Conservation (phyloP, 2,329 filamentous ascomycete genomes). For the Tothia fuscella region DNA sequence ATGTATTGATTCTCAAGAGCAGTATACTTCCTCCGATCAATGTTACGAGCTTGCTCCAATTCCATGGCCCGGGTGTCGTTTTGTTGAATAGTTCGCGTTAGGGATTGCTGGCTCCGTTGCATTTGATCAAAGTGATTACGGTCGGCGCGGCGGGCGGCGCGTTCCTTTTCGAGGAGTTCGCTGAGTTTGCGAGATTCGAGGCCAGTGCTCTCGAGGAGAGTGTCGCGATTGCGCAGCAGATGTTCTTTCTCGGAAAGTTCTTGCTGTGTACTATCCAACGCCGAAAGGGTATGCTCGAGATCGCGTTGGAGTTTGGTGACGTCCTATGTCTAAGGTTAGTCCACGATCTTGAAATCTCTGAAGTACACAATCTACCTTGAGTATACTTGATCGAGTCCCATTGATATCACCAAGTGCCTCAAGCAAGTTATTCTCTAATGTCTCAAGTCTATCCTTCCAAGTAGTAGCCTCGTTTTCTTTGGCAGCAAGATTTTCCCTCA, state of each 20-base stretch:
- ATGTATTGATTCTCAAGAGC: conserved; percentile 68
- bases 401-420: conserved; percentile 80
- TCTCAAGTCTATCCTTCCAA: conserved; percentile 82
- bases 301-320: conserved; percentile 82
- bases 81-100: conserved; percentile 72
- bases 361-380: conserved; percentile 46
- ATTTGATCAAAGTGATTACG: conserved; percentile 80
- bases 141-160: conserved; percentile 71
- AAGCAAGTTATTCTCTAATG: conserved; percentile 79
- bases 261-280: conserved; percentile 67
- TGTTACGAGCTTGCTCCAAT: conserved; percentile 65
- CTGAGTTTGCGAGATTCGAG: conserved; percentile 75
- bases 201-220: conserved; percentile 75
- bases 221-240: conserved; percentile 78
- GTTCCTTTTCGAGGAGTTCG: conserved; percentile 85
- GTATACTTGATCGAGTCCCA: conserved; percentile 71
- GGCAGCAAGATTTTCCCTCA: conserved; percentile 71
- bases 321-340: conserved; percentile 37
- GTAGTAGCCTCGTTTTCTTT: conserved; percentile 80
- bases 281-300: conserved; percentile 69
- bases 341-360: neutral
- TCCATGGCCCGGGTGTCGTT: conserved; percentile 78
- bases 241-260: conserved; percentile 82
- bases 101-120: conserved; percentile 76
- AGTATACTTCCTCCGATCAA: conserved; percentile 66